Conservation (phyloP, 2,329 filamentous ascomycete species). For the Thyridium curvatum region DNA sequence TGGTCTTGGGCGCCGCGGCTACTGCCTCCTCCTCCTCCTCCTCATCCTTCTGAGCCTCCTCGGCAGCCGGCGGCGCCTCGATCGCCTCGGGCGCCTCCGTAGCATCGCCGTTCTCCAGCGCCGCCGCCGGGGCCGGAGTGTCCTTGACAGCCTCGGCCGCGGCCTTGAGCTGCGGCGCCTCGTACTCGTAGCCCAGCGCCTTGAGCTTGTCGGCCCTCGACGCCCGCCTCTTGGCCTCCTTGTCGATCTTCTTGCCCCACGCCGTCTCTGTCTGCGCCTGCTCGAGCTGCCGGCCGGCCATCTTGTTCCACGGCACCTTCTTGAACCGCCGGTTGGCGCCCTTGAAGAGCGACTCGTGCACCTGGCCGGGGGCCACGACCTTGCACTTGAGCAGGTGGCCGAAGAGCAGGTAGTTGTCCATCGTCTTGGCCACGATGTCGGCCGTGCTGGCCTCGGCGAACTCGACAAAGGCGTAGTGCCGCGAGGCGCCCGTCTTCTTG, state of each 20-base stretch:
- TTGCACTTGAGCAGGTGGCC: constrained; percentile 90
- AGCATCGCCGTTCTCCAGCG: constrained; percentile 24
- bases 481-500: constrained; percentile 82
- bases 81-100: constrained; percentile 29
- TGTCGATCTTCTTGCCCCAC: constrained; percentile 72
- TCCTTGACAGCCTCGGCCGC: constrained; percentile 25
- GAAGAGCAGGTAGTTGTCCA: constrained; percentile 97
- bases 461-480: constrained; percentile 94
- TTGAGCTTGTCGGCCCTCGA: constrained; percentile 69
- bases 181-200: constrained; percentile 73
- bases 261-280: constrained; percentile 64
- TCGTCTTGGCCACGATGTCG: constrained; percentile 86
- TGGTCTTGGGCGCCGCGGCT: constrained; percentile 17
- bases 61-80: constrained; percentile 21
- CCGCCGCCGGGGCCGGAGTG: constrained; percentile 24
- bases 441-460: constrained; percentile 74
- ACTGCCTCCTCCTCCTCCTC: constrained; percentile 29
- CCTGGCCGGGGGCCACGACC: constrained; percentile 65
- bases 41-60: constrained; percentile 5
- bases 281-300: constrained; percentile 70
- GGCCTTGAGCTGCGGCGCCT: constrained; percentile 64
- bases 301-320: constrained; percentile 78
- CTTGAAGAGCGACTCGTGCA: constrained; percentile 81
- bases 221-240: constrained; percentile 64
- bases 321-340: constrained; percentile 89